A percentile compares a stretch with the other conserved stretches of the same genome.
Conservation (phyloP, 768 basidiomycete species). For the Favolaschia claudopus region DNA sequence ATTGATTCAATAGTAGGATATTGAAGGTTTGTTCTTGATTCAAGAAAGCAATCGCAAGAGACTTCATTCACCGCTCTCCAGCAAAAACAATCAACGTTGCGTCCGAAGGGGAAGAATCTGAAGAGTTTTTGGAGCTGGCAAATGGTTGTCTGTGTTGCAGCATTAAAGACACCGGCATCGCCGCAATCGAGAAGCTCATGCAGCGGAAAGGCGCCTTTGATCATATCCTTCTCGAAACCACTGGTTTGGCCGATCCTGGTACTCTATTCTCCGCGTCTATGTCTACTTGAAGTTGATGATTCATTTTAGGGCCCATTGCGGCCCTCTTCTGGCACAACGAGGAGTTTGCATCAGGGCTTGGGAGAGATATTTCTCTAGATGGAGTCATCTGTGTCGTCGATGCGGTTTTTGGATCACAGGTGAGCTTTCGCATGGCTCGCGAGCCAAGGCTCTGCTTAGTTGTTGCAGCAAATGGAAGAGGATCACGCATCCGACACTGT, state of each 20-base stretch:
- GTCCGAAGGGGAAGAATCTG: constrained; percentile 71
- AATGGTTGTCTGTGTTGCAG: constrained; percentile 99
- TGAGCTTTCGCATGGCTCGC: constrained; percentile 17
- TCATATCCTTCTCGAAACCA: constrained; percentile 95
- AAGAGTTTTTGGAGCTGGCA: constrained; percentile 90
- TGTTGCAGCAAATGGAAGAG: constrained; percentile 83
- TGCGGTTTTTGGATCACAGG: constrained; percentile 75
- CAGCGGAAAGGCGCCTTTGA: constrained; percentile 87
- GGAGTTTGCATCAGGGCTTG: constrained; percentile 74
- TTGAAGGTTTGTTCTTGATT: constrained; percentile 71
- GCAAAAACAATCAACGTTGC: constrained; percentile 89
- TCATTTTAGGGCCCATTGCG: constrained; percentile 75
- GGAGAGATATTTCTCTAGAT: constrained; percentile 78
- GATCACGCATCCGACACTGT: constrained; percentile 66
- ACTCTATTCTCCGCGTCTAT: constrained; percentile 10
- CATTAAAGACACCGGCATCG: constrained; percentile 91
- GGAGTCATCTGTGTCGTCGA: constrained; percentile 95
- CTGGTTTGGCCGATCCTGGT: constrained; percentile 96
- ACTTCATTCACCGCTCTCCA: constrained; percentile 39
- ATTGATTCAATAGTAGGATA: constrained; percentile 65
- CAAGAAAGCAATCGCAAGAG: background rate
- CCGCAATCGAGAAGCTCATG: constrained; percentile 95
- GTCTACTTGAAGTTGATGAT: background rate
- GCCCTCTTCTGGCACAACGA: constrained; percentile 90
- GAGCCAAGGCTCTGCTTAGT: constrained; percentile 8